Percentiles rank a stretch among this genome's conserved stretches.
Evolutionary conservation across 2,329 filamentous ascomycete species (phyloP).

Genomic region (Fusarium sublunatum): DNA sequence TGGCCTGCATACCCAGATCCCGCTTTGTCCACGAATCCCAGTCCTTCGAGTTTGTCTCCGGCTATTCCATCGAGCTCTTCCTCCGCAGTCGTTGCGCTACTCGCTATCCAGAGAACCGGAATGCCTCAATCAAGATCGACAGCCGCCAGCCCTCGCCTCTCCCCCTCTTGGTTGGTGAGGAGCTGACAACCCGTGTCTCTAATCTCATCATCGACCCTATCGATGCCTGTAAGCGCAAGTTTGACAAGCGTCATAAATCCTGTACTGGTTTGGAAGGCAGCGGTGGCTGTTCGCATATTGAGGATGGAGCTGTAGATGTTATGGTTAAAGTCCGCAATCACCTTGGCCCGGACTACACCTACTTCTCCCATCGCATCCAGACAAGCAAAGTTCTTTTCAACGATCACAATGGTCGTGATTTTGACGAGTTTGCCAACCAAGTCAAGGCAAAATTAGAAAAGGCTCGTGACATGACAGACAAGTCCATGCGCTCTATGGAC

Average conservation of each 20-base stretch:
- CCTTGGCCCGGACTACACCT: slow-evolving; percentile 60
- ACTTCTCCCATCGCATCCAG: slow-evolving; percentile 57
- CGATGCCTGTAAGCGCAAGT: slow-evolving; percentile 54
- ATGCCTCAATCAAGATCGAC: slow-evolving; percentile 54
- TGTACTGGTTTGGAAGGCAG: slow-evolving; percentile 53
- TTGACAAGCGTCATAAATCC: slow-evolving; percentile 54
- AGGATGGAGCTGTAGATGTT: slow-evolving; percentile 59
- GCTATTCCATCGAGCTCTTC: slow-evolving; percentile 61
- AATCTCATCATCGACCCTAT: slow-evolving; percentile 57
- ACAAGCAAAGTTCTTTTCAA: slow-evolving; percentile 60
- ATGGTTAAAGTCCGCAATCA: slow-evolving; percentile 61
- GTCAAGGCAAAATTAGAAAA: slow-evolving; percentile 53
- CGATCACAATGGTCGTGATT: slow-evolving; percentile 56
- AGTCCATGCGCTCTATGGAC: slow-evolving; percentile 54
- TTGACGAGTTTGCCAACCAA: slow-evolving; percentile 56
- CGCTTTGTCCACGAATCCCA: slow-evolving; percentile 55
- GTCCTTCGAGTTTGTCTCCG: slow-evolving; percentile 53
- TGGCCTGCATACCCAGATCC: slow-evolving; percentile 58
- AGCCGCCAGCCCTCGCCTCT: slow-evolving; percentile 62
- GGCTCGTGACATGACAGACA: slow-evolving; percentile 57
- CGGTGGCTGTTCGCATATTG: slow-evolving; percentile 54
- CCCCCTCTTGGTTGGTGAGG: slow-evolving; percentile 59
- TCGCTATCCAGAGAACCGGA: slow-evolving; percentile 53
- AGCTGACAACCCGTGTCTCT: slow-evolving; percentile 59
- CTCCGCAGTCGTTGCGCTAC: slow-evolving; percentile 57